Conservation (phyloP, 2,329 filamentous ascomycete species). For the Cladosporium sp. region DNA sequence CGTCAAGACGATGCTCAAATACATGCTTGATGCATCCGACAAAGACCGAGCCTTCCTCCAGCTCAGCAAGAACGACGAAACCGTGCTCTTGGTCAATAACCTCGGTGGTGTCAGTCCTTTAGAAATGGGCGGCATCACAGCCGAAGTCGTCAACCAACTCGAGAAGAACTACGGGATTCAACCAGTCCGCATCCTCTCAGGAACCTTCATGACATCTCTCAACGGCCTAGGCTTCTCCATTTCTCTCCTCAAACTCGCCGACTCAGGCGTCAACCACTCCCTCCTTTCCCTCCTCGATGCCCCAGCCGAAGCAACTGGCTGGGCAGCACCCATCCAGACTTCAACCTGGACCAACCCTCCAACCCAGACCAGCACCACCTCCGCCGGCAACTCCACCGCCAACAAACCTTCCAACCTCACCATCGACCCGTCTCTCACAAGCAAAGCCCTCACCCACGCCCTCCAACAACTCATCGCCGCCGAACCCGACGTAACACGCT, state of each 20-base stretch:
- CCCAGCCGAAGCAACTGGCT: conserved; percentile 63
- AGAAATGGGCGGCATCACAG: conserved; percentile 67
- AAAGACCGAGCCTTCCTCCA: conserved; percentile 66
- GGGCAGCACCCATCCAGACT: conserved; percentile 57
- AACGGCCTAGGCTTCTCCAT: conserved; percentile 70
- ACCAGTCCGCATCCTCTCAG: conserved; percentile 58
- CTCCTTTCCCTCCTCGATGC: conserved; percentile 67
- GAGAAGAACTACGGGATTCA: conserved; percentile 55
- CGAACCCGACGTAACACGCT: conserved; percentile 63
- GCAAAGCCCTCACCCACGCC: conserved; percentile 51
- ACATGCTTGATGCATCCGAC: conserved; percentile 60
- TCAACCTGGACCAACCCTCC: conserved; percentile 53
- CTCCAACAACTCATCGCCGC: conserved; percentile 60
- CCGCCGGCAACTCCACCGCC: conserved; percentile 36
- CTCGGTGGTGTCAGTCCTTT: conserved; percentile 68
- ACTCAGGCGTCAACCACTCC: conserved; percentile 56
- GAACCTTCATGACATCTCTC: conserved; percentile 68
- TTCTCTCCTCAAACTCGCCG: conserved; percentile 59
- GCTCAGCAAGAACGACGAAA: conserved; percentile 56
- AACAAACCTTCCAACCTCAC: conserved; percentile 51
- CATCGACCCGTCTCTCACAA: conserved; percentile 49
- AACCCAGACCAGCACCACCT: conserved; percentile 35
- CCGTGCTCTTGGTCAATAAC: conserved; percentile 71
- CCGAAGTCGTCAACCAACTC: conserved; percentile 62
- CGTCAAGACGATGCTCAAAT: conserved; percentile 59